Conservation (phyloP, 2,329 filamentous ascomycete genomes). For the Cladophialophora psammophila region DNA sequence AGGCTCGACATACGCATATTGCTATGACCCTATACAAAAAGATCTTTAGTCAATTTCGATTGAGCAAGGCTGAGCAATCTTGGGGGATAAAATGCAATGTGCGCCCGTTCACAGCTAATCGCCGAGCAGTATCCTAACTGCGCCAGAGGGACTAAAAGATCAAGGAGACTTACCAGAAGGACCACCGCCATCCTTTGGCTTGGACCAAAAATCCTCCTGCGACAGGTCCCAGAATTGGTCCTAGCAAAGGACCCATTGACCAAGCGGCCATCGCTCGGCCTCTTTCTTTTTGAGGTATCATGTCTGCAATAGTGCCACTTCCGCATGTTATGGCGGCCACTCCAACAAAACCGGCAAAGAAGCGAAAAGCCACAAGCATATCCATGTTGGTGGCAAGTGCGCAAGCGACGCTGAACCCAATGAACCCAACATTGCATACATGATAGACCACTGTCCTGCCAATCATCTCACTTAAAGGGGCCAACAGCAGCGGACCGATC, state of each 20-base stretch:
- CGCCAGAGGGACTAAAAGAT: too few species aligned
- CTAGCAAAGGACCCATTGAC: constrained; percentile 46
- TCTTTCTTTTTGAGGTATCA: constrained; percentile 55
- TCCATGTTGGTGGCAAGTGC: constrained; percentile 63
- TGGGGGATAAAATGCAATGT: too few species aligned
- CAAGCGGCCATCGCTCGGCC: constrained; percentile 52
- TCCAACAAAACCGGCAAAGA: constrained; percentile 62
- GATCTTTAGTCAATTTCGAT: too few species aligned
- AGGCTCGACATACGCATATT: too few species aligned
- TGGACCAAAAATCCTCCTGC: constrained; percentile 50
- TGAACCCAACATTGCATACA: constrained; percentile 65
- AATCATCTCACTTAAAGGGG: constrained; percentile 69
- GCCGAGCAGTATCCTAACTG: too few species aligned
- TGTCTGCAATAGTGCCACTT: constrained; percentile 55
- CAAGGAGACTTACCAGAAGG: constrained; percentile 48
- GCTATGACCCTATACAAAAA: too few species aligned
- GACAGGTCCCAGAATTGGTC: constrained; percentile 45
- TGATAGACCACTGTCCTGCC: constrained; percentile 65
- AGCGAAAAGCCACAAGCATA: constrained; percentile 62
- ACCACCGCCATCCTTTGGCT: constrained; percentile 54
- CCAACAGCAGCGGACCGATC: constrained; percentile 64
- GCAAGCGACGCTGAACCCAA: constrained; percentile 69
- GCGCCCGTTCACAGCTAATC: too few species aligned
- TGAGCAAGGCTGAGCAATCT: too few species aligned
- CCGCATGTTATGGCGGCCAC: constrained; percentile 60